Base-by-base conservation (phyloP, 768 basidiomycete genomes). In the Hortiboletus flavorubellus region DNA sequence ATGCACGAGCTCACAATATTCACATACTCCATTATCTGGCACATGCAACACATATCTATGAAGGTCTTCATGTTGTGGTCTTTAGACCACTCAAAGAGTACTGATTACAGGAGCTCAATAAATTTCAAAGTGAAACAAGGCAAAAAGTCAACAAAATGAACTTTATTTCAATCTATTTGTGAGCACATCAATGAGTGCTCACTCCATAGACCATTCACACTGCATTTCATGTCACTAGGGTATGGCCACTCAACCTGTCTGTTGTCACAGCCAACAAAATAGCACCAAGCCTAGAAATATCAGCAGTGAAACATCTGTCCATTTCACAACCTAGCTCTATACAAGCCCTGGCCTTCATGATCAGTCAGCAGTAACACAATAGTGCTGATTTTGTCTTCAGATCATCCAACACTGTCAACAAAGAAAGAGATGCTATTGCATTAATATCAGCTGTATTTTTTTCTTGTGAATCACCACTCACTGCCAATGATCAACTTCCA, bases 11-110 rank as follows among this genome's bases (percentile, higher is more conserved):
- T 1, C 54, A 78, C 53, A 59, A 68, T 0, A 81, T 81, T 21
- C 53, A 68, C 21, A 60, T 80, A 5, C 53, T 80, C 0, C 76
- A 73, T 54, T 80, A 80, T 64, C 79, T 75, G 15, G 59, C 63
- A 8, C 58, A 64, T 33, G 1, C 49, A 9, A 63, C 60, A 5
- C 48, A 61, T 40, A 29, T 49, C 2, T 76, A 74, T 44, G 77
- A 79, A 59, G 75, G 74, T 0, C 71, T 78, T 16, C 76, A 80
- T 56, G 69, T 80, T 48, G 71, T 74, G 2, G 64, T 68, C 21
- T 76, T 75, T 46, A 43, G 51, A 2, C 34, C 58, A 7, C 44
- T 78, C 7, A 78, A 79, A 60, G 23, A 31, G 43, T 31, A 4
- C n/a, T 72, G 64, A 63, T 61, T 45, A 1, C 47, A 71, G 23